These are phyloP conservation scores for Ceratobasidium sp. DNA, from an alignment of 1,284 basidiomycete genomes.

Conservation along the genomic window DNA sequence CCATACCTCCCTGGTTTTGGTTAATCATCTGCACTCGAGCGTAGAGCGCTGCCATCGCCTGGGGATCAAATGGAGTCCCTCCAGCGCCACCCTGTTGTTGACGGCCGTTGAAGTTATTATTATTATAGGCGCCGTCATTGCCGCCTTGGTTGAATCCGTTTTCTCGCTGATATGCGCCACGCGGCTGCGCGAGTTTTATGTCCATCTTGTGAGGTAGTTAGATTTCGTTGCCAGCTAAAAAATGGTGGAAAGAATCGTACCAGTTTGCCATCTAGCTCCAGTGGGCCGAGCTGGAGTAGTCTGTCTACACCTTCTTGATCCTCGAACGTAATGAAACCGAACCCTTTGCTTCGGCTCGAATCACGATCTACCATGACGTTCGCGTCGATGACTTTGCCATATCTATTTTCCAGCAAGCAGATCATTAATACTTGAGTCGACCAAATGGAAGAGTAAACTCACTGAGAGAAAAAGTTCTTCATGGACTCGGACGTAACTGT, in stretches of 20 bases:
- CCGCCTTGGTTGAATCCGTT: slow-evolving; percentile 49
- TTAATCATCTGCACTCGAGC: slow-evolving; percentile 74
- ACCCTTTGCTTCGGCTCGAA: slow-evolving; percentile 95
- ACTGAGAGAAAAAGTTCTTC: slow-evolving; percentile 91
- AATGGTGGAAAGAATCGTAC: slow-evolving; percentile 63
- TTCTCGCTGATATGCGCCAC: slow-evolving; percentile 75
- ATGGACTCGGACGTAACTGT: slow-evolving; percentile 94
- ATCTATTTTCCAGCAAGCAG: slow-evolving; percentile 50
- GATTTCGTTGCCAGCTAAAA: background rate
- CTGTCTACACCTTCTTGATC: slow-evolving; percentile 89
- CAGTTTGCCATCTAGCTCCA: slow-evolving; percentile 92
- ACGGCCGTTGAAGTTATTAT: slow-evolving; percentile 44
- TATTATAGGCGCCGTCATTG: slow-evolving; percentile 48
- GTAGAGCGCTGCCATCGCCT: slow-evolving; percentile 82
- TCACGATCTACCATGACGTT: slow-evolving; percentile 99
- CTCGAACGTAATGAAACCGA: slow-evolving; percentile 95
- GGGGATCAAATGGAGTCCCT: slow-evolving; percentile 80
- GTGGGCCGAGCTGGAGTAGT: slow-evolving; percentile 85
- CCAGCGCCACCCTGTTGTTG: slow-evolving; percentile 21
- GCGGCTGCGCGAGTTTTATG: slow-evolving; percentile 92
- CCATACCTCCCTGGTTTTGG: slow-evolving; percentile 55
- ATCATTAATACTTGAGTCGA: background rate
- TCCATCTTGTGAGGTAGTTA: slow-evolving; percentile 77
- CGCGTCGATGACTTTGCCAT: slow-evolving; percentile 93
- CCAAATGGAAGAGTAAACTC: slow-evolving; percentile 49